Evolutionary conservation across 2,329 filamentous ascomycete genomes (phyloP), one percentile per base, ranked within the genome.

Genomic region (Didymella arachidicola): DNA sequence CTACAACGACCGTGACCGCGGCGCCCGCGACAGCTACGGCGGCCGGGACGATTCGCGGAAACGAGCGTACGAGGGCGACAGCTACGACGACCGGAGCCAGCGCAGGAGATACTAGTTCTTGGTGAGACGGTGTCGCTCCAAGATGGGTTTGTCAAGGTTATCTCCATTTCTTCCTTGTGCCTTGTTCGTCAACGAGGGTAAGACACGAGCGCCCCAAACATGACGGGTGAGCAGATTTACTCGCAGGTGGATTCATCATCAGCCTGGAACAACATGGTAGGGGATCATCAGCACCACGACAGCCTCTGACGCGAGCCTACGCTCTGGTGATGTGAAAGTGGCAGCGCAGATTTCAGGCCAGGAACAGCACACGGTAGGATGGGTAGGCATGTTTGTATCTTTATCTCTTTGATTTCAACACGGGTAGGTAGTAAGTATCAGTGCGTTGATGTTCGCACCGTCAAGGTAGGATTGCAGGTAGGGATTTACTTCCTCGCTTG

Each of bases 1-100:
- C 51, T 79, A 80, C 57, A 74, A 67, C 38, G 66, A 70, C 27
- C 67, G 70, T 36, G 72, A 72, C 58, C 68, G 71, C n/a, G 63
- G 61, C 26, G 61, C 66, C 46, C 63, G 69, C 11, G 69, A 72
- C 64, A 81, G 77, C 75, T 74, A 71, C 64, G 64, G 69, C 22
- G 66, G 64, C 53, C 62, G 67, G 26, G 69, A 71, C 45, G 75
- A 74, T 57, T 81, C 84, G 58, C 68, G 83, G 44, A 83, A 85
- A 77, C 77, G 83, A 71, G 77, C 76, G 51, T 92, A 90, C 78
- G 93, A 96, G 51, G 90, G 89, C 72, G 88, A 88, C 74, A 85
- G 86, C 65, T 89, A 93, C 79, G 92, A 97, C 73, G 93, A 97
- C 77, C 81, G 83, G 49, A 83, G 86, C 67, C 82, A 81, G 68